Percentiles rank a stretch among this genome's conserved stretches.
phyloP scores from a whole-genome alignment of 2,329 filamentous ascomycete species.

The Fusarium tjaetaba region DNA sequence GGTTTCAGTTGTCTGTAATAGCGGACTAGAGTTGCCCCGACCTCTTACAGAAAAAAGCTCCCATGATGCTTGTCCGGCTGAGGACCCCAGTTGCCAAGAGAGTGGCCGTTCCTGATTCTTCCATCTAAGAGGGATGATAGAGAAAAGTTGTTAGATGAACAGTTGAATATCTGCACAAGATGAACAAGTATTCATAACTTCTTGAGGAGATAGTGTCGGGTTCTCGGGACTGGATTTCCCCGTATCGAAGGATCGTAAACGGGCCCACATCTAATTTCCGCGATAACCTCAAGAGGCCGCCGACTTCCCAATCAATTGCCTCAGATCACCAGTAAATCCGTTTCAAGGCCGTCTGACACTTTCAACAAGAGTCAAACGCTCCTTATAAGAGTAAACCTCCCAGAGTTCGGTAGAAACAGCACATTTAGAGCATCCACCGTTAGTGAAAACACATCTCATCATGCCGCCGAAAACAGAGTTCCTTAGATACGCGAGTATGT shows the following conservation, averaged over 20 bases:
- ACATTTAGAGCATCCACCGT: neutral
- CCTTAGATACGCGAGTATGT: constrained; percentile 31
- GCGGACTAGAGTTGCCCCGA: neutral
- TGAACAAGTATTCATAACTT: neutral
- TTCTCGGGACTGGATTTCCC: constrained; percentile 4
- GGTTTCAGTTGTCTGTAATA: no score
- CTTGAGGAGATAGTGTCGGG: neutral
- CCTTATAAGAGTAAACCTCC: neutral
- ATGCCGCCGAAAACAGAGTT: constrained; percentile 24
- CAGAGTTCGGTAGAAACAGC: neutral
- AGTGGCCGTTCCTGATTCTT: no score
- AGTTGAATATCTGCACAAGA: neutral
- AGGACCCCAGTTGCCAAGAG: neutral
- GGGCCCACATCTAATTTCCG: constrained; percentile 3
- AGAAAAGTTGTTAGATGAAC: neutral
- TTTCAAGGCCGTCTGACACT: neutral
- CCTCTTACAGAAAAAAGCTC: neutral
- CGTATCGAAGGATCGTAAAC: neutral
- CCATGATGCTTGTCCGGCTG: neutral
- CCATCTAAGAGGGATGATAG: neutral
- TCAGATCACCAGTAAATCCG: neutral
- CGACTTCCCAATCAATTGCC: neutral
- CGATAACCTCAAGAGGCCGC: constrained; percentile 24
- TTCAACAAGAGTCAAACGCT: neutral
- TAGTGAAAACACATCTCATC: neutral